Conservation (phyloP, 2,329 filamentous ascomycete species). For the Trichophyton benhamiae region DNA sequence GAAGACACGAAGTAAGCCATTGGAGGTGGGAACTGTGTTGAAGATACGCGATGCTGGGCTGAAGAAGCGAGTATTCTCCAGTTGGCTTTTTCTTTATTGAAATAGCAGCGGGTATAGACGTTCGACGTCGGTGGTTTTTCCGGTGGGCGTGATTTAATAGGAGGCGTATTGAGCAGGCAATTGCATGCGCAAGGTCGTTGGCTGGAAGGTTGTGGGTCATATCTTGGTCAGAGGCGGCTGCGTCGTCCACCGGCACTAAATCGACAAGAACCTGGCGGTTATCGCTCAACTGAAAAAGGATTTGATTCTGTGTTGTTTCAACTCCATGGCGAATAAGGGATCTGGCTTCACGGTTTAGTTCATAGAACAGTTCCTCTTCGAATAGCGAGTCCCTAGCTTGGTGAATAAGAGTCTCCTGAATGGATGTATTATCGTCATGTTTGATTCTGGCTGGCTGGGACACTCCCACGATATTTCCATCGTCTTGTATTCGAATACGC, state of each 20-base stretch:
- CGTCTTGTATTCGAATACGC: conserved; percentile 52
- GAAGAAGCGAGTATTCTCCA: conserved; percentile 46
- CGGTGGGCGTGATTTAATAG: conserved; percentile 69
- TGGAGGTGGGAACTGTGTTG: conserved; percentile 35
- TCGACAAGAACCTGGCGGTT: conserved; percentile 53
- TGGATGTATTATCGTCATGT: conserved; percentile 15
- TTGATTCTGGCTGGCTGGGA: conserved; percentile 24
- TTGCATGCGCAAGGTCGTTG: conserved; percentile 47
- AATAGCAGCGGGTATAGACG: conserved; percentile 49
- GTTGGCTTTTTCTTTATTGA: conserved; percentile 38
- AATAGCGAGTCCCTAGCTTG: conserved; percentile 40
- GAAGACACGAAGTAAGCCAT: conserved; percentile 24
- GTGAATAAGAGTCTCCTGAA: conserved; percentile 27
- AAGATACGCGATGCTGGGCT: conserved; percentile 44
- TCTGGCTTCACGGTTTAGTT: conserved; percentile 71
- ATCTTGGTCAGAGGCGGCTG: conserved; percentile 17
- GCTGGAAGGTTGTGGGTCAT: conserved; percentile 15
- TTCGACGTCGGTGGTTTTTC: conserved; percentile 55
- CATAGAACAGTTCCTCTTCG: conserved; percentile 72
- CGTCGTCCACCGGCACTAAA: conserved; percentile 44
- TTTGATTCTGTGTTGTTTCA: conserved; percentile 45
- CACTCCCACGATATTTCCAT: conserved; percentile 47
- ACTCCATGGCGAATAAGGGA: conserved; percentile 60
- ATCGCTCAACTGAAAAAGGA: conserved; percentile 45
- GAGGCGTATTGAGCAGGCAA: conserved; percentile 58